A percentile compares a stretch with the other conserved stretches of the same genome.
Conservation (phyloP, 2,329 filamentous ascomycete genomes). For the Apiospora aurea region DNA sequence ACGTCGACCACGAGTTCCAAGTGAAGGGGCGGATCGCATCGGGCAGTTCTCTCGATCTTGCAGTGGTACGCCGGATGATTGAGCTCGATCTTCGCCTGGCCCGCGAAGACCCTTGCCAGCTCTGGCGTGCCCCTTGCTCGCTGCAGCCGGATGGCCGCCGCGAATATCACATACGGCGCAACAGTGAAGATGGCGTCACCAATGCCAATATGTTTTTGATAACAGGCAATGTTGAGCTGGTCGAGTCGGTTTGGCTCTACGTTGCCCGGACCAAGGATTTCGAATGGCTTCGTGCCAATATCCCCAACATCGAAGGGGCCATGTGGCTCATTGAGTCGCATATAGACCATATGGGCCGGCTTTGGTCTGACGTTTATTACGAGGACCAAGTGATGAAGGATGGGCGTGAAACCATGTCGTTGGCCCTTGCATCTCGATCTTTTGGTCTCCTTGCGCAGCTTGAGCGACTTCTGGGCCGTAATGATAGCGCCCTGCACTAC, state of each 20-base stretch:
- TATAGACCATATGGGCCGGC: slow-evolving; percentile 25
- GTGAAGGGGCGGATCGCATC: slow-evolving; percentile 27
- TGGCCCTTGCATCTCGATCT: slow-evolving; percentile 27
- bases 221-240: slow-evolving; percentile 29
- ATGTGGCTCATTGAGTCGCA: slow-evolving; percentile 24
- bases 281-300: slow-evolving; percentile 26
- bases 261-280: slow-evolving; percentile 27
- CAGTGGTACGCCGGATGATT: slow-evolving; percentile 30
- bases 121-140: slow-evolving; percentile 30
- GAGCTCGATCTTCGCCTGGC: slow-evolving; percentile 28
- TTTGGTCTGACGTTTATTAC: slow-evolving; percentile 30
- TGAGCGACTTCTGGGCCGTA: slow-evolving; percentile 24
- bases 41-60: slow-evolving; percentile 27
- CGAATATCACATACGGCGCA: slow-evolving; percentile 30
- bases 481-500: slow-evolving; percentile 21
- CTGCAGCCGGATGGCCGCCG: slow-evolving; percentile 27
- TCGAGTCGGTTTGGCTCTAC: slow-evolving; percentile 29
- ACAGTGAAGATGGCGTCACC: slow-evolving; percentile 26
- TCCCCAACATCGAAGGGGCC: slow-evolving; percentile 25
- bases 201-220: slow-evolving; percentile 31
- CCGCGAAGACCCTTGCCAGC: slow-evolving; percentile 28
- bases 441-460: slow-evolving; percentile 27
- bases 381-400: slow-evolving; percentile 31
- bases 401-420: slow-evolving; percentile 28
- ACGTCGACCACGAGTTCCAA: slow-evolving; percentile 31